Evolutionary conservation across 257 asterid genomes (phyloP), one percentile per base, ranked within the genome.

Genomic region (Solanum tarapatanum): DNA sequence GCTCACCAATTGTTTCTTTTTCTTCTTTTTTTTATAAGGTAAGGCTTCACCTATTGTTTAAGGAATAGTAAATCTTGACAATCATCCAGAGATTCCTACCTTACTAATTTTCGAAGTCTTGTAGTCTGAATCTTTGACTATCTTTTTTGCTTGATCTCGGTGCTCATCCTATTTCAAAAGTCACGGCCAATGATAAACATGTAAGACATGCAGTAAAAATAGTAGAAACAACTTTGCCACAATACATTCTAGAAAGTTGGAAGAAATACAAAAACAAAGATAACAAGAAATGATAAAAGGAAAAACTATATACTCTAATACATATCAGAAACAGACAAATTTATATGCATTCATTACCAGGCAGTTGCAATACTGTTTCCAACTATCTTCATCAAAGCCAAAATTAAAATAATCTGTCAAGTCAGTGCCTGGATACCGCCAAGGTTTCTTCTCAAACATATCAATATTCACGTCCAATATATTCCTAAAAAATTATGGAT

Each of bases 391-490:
- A 85, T 90, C 86, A 43, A 92, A 87, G 36, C 92, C 92, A 89
- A 86, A 92, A 90, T 92, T 92, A 88, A 92, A 92, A 86, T 86
- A 92, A 86, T 92, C 91, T n/a, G 90, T 89, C 48, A 92, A 48
- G 75, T 92, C 91, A 64, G 79, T 86, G 17, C 87, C 89, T 39
- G 90, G 91, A 88, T 88, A 74, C 58, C 90, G 88, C 93, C 94
- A 90, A 87, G 89, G 92, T 88, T 92, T 92, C 72, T 84, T 48
- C 58, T 85, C 88, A 17, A 89, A 83, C 55, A 89, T 83, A 87
- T 90, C 93, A 37, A 88, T 88, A 86, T 90, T 83, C 76, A 89
- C 36, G 36, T 90, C 93, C 36, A 88, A 7, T 64, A 92, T 92
- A 86, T 87, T 90, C 92, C 94, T 92, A 88, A 23, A 84, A 36